phyloP scores from a whole-genome alignment of 805 yeast species.

The Candida dendrica region DNA sequence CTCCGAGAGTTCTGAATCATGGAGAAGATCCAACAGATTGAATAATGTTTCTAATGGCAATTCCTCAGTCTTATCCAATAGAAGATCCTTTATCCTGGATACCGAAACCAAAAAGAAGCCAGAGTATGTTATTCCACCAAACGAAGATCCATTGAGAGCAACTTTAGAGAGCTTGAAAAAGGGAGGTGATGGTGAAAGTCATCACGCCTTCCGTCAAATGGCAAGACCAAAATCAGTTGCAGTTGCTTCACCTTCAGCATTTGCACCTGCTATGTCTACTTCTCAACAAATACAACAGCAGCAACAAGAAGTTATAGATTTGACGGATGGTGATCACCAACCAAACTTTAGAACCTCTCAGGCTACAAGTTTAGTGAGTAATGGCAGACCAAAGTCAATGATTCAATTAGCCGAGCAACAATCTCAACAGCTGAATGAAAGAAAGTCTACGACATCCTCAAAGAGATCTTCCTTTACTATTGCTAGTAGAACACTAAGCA shows the following conservation, averaged over 20 bases:
- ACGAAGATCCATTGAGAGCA: slow-evolving; percentile 44
- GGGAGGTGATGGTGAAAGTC: slow-evolving; percentile 33
- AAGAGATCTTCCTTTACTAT: slow-evolving; percentile 19
- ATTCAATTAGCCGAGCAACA: neutral
- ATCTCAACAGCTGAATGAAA: neutral
- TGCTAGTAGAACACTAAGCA: slow-evolving; percentile 17
- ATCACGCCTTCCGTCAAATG: slow-evolving; percentile 3
- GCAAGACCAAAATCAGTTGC: slow-evolving; percentile 22
- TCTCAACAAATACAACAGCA: slow-evolving; percentile 1
- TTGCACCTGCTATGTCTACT: neutral
- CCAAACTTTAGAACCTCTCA: neutral
- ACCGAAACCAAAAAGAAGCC: slow-evolving; percentile 2
- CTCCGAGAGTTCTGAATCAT: slow-evolving; percentile 8
- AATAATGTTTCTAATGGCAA: neutral
- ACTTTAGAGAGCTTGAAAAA: slow-evolving; percentile 39
- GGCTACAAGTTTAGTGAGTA: neutral
- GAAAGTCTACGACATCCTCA: neutral
- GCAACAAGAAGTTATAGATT: neutral
- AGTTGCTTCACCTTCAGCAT: slow-evolving; percentile 4
- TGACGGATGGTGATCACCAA: neutral
- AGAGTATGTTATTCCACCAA: slow-evolving; percentile 9
- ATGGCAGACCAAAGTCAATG: neutral
- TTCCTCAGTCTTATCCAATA: slow-evolving; percentile 5
- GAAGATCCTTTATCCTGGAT: slow-evolving; percentile 19
- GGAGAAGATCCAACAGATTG: slow-evolving; percentile 8